Conservation (phyloP, 2,329 filamentous ascomycete genomes). For the Fonsecaea pedrosoi region DNA sequence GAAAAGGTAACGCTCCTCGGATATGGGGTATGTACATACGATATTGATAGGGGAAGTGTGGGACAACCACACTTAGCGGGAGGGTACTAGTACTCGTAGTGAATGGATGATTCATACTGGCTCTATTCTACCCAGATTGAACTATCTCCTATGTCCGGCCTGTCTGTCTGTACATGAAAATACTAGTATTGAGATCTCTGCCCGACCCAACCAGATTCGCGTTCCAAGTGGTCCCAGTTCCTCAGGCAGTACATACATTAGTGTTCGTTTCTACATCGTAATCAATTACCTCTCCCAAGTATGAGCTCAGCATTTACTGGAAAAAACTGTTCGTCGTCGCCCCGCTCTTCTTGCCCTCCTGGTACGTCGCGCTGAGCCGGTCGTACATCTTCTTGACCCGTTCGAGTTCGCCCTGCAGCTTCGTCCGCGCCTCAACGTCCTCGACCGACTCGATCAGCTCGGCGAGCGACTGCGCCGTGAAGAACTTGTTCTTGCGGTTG, state of each 20-base stretch:
- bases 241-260: no score
- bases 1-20: not conserved
- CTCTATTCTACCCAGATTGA: no score
- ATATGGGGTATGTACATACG: slow-evolving; percentile 22
- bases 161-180: no score
- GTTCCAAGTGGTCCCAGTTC: not conserved
- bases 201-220: not conserved
- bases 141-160: no score
- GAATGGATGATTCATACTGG: no score
- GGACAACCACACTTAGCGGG: no score
- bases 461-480: slow-evolving; percentile 42
- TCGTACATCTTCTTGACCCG: slow-evolving; percentile 60
- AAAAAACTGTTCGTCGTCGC: slow-evolving; percentile 34
- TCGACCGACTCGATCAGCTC: slow-evolving; percentile 44
- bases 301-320: slow-evolving; percentile 9
- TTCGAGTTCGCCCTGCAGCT: slow-evolving; percentile 52
- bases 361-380: slow-evolving; percentile 57
- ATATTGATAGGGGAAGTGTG: not conserved
- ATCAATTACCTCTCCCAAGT: not conserved
- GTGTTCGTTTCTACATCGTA: not conserved
- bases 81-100: not conserved
- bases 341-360: slow-evolving; percentile 52
- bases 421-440: slow-evolving; percentile 45
- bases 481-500: slow-evolving; percentile 65
- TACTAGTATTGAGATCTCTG: no score